Evolutionary conservation across 176 grass and related monocot genomes (phyloP), one percentile per base, ranked within the genome.

Genomic region (Avena insularis): DNA sequence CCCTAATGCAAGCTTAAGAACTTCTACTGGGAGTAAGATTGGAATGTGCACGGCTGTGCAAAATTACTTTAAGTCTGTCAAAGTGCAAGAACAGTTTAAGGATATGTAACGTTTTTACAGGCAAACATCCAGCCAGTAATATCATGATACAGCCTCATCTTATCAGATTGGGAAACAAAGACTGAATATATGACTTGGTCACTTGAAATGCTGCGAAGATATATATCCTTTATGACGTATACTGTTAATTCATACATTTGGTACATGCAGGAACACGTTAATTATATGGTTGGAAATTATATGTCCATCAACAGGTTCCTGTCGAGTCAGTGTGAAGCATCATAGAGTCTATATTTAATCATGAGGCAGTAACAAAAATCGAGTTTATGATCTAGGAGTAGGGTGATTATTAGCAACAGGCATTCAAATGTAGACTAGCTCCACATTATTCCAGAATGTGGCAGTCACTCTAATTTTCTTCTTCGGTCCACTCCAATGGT

Each of bases 1-100:
- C 49, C 51, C 40, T 92, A 92, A 92, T 78, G 58, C 87, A 79
- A 89, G 87, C 69, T 81, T 89, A 89, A 79, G 73, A 89, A 86
- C 74, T 86, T 19, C 73, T 47, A 79, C 43, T 66, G 86, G 86
- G 86, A 89, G 86, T 86, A 89, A 83, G 85, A 89, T 87, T 87
- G 84, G 92, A 95, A 89, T 35, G 58, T 71, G 19, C 91, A 89
- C 23, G 31, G 35, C 54, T 83, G 49, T 58, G 58, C 29, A 14
- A 43, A 82, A 84, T 86, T 58, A 54, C 38, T 85, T 77, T 83
- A 63, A 82, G 89, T 35, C 49, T 77, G 78, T 85, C 77, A 80
- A 89, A 63, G 85, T 87, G 84, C 53, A 80, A 90, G 75, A 81
- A 81, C 53, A 73, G 84, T 82, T 83, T 87, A 90, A 86, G 88